These are phyloP conservation scores for Boletus sp. DNA, from an alignment of 768 basidiomycete species.

Conservation along the genomic window DNA sequence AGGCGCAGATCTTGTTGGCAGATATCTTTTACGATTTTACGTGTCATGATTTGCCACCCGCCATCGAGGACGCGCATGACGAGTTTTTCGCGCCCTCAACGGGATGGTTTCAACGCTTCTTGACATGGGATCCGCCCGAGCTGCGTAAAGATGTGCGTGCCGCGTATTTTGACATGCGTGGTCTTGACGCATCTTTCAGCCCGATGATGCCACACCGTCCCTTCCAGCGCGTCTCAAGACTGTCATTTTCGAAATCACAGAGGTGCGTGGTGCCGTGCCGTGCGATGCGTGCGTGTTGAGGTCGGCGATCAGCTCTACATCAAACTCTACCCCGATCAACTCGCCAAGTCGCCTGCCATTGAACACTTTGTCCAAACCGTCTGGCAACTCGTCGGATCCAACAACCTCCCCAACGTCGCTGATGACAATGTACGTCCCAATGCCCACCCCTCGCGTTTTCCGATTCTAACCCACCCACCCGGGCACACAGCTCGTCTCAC, in stretches of 20 bases:
- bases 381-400: conserved; percentile 79
- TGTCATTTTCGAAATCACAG: conserved; percentile 83
- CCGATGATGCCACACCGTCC: conserved; percentile 79
- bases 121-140: conserved; percentile 73
- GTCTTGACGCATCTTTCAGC: conserved; percentile 36
- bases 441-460: neutral
- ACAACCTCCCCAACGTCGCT: conserved; percentile 62
- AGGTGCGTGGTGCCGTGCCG: conserved; percentile 45
- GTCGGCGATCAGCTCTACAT: conserved; percentile 57
- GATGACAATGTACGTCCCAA: conserved; percentile 65
- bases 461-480: neutral
- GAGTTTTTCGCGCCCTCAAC: conserved; percentile 72
- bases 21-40: conserved; percentile 94
- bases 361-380: conserved; percentile 78
- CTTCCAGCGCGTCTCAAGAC: conserved; percentile 90
- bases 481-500: conserved; percentile 69
- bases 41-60: conserved; percentile 91
- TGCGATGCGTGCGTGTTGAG: neutral
- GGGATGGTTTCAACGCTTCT: conserved; percentile 77
- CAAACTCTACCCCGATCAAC: conserved; percentile 78
- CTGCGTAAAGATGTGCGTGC: conserved; percentile 60
- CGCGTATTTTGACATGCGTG: neutral
- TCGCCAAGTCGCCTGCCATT: conserved; percentile 59
- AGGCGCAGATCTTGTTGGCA: conserved; percentile 71
- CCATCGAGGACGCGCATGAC: conserved; percentile 82